A percentile compares a stretch with the other conserved stretches of the same genome.
phyloP scores from a whole-genome alignment of 768 basidiomycete genomes.

The Imleria badia region DNA sequence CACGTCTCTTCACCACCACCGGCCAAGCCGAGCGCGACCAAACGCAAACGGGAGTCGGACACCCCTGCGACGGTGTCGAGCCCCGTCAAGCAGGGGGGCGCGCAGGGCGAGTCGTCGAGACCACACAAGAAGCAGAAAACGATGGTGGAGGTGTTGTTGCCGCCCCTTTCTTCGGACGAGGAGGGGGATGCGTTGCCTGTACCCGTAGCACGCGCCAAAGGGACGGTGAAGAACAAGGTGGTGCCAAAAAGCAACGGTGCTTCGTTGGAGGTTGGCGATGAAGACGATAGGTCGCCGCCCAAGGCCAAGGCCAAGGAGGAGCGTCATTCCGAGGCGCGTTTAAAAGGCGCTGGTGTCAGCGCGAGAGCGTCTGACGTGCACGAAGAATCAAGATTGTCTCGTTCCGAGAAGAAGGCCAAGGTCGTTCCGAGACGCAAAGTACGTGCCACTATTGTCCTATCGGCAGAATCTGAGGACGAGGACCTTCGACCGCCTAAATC shows the following conservation, averaged over 20 bases:
- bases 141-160: constrained; percentile 6
- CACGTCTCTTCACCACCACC: background rate
- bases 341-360: background rate
- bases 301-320: constrained; percentile 1
- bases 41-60: constrained; percentile 16
- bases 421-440: background rate
- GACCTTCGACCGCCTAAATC: background rate
- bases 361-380: background rate
- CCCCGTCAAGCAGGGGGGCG: background rate
- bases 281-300: background rate
- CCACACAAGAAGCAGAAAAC: constrained; percentile 24
- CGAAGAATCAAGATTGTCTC: background rate
- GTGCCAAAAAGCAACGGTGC: background rate
- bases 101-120: background rate
- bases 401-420: background rate
- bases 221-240: background rate
- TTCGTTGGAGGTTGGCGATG: constrained; percentile 1
- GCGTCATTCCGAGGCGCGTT: background rate
- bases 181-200: background rate
- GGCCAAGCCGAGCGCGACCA: background rate
- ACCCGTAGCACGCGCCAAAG: background rate
- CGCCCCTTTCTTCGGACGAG: constrained; percentile 12
- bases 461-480: constrained; percentile 2
- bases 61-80: background rate
- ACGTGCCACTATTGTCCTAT: background rate